A percentile compares a stretch with the other conserved stretches of the same genome.
Conservation (phyloP, 1,284 basidiomycete species). For the Ganoderma boninense region DNA sequence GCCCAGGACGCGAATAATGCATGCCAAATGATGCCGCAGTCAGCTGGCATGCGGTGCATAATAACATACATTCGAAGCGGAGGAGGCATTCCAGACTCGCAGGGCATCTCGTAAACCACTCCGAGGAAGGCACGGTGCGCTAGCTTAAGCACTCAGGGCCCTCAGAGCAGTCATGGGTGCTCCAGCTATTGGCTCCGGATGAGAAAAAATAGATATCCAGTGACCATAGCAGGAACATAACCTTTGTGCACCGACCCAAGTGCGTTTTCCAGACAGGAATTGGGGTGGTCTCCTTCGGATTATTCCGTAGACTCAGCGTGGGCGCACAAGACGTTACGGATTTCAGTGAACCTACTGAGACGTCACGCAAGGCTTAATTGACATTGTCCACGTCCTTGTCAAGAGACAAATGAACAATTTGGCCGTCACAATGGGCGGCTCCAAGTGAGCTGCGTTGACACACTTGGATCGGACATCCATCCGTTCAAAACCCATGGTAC, state of each 20-base stretch:
- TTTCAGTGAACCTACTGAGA: neutral
- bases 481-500: neutral
- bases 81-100: neutral
- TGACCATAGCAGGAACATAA: neutral
- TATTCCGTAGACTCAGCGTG: neutral
- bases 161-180: neutral
- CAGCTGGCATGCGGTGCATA: neutral
- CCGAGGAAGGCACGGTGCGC: neutral
- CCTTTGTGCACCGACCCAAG: too few relatives aligned
- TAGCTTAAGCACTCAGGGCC: neutral
- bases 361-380: neutral
- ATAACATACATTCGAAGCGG: neutral
- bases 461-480: neutral
- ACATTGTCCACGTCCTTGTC: neutral
- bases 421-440: neutral
- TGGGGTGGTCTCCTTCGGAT: neutral
- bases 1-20: neutral
- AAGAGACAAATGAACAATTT: neutral
- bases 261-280: neutral
- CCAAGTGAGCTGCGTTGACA: neutral
- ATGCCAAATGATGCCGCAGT: neutral
- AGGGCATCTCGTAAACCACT: constrained; percentile 7
- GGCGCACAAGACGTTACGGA: neutral
- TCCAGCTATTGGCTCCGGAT: neutral
- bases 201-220: neutral